Conservation (phyloP, 306 rosid species). For the Datisca glomerata region DNA sequence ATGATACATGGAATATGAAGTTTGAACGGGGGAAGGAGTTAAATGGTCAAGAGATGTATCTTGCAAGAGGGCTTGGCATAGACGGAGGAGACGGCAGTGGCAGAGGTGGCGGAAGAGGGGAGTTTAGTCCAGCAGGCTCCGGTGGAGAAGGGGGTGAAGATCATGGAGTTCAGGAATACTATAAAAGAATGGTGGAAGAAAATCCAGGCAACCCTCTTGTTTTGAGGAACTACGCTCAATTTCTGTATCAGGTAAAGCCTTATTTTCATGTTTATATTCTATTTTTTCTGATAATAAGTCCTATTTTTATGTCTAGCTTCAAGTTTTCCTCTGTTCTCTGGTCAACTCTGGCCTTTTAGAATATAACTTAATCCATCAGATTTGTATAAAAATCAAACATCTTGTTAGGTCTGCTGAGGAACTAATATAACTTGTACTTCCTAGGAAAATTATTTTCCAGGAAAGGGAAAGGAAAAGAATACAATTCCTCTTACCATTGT, state of each 20-base stretch:
- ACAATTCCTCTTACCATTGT: too few relatives aligned
- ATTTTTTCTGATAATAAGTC: too few relatives aligned
- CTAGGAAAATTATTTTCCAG: too few relatives aligned
- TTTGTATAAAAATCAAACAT: too few relatives aligned
- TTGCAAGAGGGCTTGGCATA: constrained; percentile 45
- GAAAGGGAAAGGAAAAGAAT: too few relatives aligned
- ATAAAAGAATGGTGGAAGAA: constrained; percentile 61
- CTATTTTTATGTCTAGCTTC: too few relatives aligned
- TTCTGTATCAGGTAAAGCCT: constrained; percentile 45
- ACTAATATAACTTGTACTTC: too few relatives aligned
- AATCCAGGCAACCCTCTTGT: constrained; percentile 74
- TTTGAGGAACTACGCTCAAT: constrained; percentile 73
- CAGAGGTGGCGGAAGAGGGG: constrained; percentile 31
- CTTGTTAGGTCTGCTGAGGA: too few relatives aligned
- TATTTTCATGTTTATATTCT: too few relatives aligned
- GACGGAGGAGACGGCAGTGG: constrained; percentile 26
- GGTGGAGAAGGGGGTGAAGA: constrained; percentile 51
- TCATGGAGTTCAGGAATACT: constrained; percentile 41
- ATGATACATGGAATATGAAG: constrained; percentile 21
- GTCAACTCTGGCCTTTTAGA: too few relatives aligned
- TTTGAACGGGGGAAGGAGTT: constrained; percentile 16
- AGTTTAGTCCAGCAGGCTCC: constrained; percentile 19
- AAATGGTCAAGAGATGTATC: constrained; percentile 27
- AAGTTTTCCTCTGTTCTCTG: too few relatives aligned
- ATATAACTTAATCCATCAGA: too few relatives aligned